Evolutionary conservation across 192 early-diverging fungal species (phyloP), one percentile per base, ranked within the genome.

Genomic region (Coemansia sp.): DNA sequence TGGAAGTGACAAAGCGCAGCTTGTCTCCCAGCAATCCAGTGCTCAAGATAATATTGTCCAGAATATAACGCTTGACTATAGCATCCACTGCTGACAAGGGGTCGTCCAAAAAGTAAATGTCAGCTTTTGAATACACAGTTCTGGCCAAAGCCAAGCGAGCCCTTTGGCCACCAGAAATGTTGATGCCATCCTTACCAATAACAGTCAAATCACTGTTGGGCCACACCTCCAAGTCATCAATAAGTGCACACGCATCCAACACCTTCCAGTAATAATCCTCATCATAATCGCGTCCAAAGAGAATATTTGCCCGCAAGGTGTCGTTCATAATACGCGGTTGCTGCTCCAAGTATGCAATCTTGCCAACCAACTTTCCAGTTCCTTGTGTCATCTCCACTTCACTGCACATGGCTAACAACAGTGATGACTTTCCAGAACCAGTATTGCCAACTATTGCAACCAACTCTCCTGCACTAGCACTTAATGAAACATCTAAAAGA

Each of bases 281-380:
- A 58, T 96, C 87, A 47, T 80, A 89, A 1, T 73, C 58, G 8
- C 83, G 86, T 0, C 94, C 93, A 82, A 96, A 94, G 33, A 94
- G 46, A 80, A 95, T 89, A 68, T 96, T 96, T 8, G 89, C 89
- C 20, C 88, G 86, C 16, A 95, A 74, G 0, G 92, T 90, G 43
- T 73, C 72, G 63, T 83, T 78, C 70, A 78, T 74, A 24, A 83
- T 78, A 63, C 68, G 70, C 2, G 66, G 66, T 27, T 39, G 43
- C 34, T 83, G 80, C 41, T 69, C 70, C n/a, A 75, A 11, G n/a
- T 75, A 72, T 4, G 72, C 80, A 29, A 83, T 63, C 0, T 24
- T 44, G 0, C 80, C 80, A 41, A 38, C 20, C 10, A 74, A 62
- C 2, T 62, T 39, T 4, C 84, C 82, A 3, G 73, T 31, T 0